Base-by-base conservation (phyloP, 1,139 yeast species). In the Torulaspora globosa region DNA sequence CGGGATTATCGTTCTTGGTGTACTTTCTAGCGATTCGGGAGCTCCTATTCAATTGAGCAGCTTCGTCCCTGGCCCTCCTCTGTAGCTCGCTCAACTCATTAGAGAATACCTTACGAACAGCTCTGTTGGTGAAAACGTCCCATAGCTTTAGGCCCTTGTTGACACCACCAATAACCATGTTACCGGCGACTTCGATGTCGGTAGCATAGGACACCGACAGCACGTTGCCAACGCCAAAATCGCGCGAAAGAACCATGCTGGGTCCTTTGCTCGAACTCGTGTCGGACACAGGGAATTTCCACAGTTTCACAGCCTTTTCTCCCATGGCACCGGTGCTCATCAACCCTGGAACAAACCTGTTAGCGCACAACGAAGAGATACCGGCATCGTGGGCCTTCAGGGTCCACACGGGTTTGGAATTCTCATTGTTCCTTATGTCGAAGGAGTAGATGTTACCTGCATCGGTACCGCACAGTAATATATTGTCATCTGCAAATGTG, bases 321-420 rank as follows among this genome's bases (percentile, higher is more conserved):
- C 90, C 87, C 89, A 84, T 84, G 9, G 97, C 96, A 47, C 95
- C 82, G 3, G 97, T 88, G 24, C 82, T 80, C 65, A 92, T 69
- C 74, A 86, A 72, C 14, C 95, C 95, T 23, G 84, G 83, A 40
- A 88, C 68, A 62, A 73, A 76, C 28, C 67, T 64, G 67, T 87
- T 89, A 38, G 83, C 76, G 57, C 83, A 84, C 58, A 94, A 76
- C 2, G 94, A 76, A 9, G 97, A 84, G 50, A 92, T 84, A 49
- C 95, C 97, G 3, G 95, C 80, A 68, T 92, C 97, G 66, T 92
- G 98, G 1, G 98, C 98, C 69, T 94, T 96, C 59, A 92, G 75
- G 5, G 95, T 87, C 99, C 99, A 92, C 32, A 92, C 62, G 21
- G 96, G 89, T 55, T 76, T 79, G 43, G 76, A 73, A 37, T 73